Conservation (phyloP, 257 asterid genomes). For the Solanum chiquidenum region DNA sequence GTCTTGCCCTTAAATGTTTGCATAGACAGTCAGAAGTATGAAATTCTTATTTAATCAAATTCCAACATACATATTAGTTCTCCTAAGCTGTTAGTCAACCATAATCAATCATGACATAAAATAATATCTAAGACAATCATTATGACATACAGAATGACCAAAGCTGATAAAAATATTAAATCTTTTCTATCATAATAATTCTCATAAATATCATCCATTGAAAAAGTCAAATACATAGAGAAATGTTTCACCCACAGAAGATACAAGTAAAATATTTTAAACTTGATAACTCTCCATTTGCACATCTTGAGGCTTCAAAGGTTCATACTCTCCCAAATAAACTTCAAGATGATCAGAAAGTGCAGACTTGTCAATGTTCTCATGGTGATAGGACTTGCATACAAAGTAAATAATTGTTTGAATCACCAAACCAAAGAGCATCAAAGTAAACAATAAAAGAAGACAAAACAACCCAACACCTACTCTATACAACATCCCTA, state of each 20-base stretch:
- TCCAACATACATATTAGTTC: neutral
- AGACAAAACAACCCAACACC: conserved; percentile 33
- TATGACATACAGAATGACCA: neutral
- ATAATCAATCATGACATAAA: neutral
- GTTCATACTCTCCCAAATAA: conserved; percentile 57
- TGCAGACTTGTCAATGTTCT: conserved; percentile 47
- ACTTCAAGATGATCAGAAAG: conserved; percentile 64
- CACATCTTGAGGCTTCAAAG: conserved; percentile 43
- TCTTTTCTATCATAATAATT: neutral
- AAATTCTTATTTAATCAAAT: neutral
- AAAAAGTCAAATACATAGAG: neutral
- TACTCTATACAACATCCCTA: neutral
- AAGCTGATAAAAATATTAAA: neutral
- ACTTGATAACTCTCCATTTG: conserved; percentile 36
- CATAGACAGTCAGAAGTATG: neutral
- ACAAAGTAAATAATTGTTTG: conserved; percentile 56
- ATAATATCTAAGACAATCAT: neutral
- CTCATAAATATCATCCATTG: neutral
- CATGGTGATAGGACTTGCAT: conserved; percentile 58
- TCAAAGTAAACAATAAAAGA: conserved; percentile 16
- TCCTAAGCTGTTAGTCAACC: neutral
- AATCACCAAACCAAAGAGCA: conserved; percentile 38
- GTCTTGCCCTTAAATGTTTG: neutral
- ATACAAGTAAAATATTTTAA: neutral
- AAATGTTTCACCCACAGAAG: neutral